Evolutionary conservation across 495 filamentous ascomycete genomes (phyloP).

Genomic region (Penicillium maclennaniae): DNA sequence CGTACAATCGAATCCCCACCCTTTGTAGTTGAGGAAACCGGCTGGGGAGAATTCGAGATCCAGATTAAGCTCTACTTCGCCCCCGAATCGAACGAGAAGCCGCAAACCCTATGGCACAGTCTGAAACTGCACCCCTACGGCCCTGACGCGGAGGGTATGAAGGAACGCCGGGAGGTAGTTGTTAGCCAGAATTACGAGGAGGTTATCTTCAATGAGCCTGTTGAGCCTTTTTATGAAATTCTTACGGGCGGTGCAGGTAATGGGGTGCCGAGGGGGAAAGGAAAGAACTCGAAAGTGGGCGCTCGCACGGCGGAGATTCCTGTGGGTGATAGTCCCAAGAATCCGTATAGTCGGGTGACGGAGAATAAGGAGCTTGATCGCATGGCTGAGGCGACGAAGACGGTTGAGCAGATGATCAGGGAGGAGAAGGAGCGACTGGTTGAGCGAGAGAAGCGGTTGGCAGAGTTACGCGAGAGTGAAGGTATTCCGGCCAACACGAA

Average conservation of each 20-base stretch:
- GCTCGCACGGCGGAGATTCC: constrained; percentile 70
- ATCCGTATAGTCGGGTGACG: constrained; percentile 71
- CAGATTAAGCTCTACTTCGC: constrained; percentile 89
- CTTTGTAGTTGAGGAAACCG: constrained; percentile 85
- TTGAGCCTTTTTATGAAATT: constrained; percentile 80
- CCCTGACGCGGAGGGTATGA: constrained; percentile 68
- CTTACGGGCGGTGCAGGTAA: constrained; percentile 59
- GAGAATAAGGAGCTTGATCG: constrained; percentile 66
- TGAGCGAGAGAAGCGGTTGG: constrained; percentile 61
- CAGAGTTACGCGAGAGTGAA: constrained; percentile 56
- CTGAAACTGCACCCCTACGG: constrained; percentile 90
- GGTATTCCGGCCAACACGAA: constrained; percentile 39
- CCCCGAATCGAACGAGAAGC: constrained; percentile 80
- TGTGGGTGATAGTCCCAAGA: constrained; percentile 53
- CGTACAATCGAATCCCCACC: constrained; percentile 73
- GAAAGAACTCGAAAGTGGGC: constrained; percentile 45
- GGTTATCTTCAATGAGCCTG: constrained; percentile 92
- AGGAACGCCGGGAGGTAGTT: constrained; percentile 61
- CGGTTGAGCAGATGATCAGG: constrained; percentile 64
- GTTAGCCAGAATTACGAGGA: constrained; percentile 80
- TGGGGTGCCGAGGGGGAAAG: constrained; percentile 36
- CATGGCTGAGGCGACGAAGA: constrained; percentile 56
- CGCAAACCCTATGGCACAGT: constrained; percentile 85
- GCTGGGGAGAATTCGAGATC: constrained; percentile 98
- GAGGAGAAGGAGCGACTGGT: constrained; percentile 62